These are phyloP conservation scores for Oidium heveae DNA, from an alignment of 2,329 filamentous ascomycete species.

Conservation along the genomic window DNA sequence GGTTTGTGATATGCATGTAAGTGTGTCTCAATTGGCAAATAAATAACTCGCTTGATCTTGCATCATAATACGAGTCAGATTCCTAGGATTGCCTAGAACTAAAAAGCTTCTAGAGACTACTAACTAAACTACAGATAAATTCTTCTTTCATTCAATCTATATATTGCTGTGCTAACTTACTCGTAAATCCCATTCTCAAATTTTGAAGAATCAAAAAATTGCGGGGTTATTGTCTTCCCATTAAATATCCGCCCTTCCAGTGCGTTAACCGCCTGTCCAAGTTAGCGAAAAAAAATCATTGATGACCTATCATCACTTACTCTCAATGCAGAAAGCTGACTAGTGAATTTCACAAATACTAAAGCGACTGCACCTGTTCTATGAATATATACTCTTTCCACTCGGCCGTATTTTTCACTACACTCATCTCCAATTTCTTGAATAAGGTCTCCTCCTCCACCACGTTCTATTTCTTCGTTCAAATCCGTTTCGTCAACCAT, in stretches of 20 bases:
- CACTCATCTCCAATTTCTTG: slow-evolving; percentile 95
- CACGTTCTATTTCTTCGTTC: slow-evolving; percentile 44
- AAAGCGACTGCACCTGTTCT: slow-evolving; percentile 25
- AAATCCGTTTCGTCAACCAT: slow-evolving; percentile 77
- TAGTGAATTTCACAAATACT: slow-evolving; percentile 88
- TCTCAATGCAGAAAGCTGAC: slow-evolving; percentile 57
- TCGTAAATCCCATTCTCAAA: slow-evolving; percentile 46
- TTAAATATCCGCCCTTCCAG: slow-evolving; percentile 73
- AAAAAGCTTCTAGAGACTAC: neutral
- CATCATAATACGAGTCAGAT: slow-evolving; percentile 1
- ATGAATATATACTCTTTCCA: slow-evolving; percentile 58
- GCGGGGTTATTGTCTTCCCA: slow-evolving; percentile 58
- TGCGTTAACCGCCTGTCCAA: slow-evolving; percentile 54
- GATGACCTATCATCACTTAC: slow-evolving; percentile 23
- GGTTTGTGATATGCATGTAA: neutral
- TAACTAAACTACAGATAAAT: neutral
- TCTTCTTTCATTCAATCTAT: neutral
- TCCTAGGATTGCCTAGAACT: neutral
- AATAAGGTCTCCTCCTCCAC: slow-evolving; percentile 38
- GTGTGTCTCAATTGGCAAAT: slow-evolving; percentile 1
- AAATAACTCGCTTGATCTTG: slow-evolving; percentile 1
- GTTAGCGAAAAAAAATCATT: slow-evolving; percentile 4
- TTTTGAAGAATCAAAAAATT: slow-evolving; percentile 57
- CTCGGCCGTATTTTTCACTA: slow-evolving; percentile 62
- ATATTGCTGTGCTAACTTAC: slow-evolving; percentile 4